These are phyloP conservation scores for Apiospora pterosperma DNA, from an alignment of 2,329 filamentous ascomycete genomes.

Conservation along the genomic window DNA sequence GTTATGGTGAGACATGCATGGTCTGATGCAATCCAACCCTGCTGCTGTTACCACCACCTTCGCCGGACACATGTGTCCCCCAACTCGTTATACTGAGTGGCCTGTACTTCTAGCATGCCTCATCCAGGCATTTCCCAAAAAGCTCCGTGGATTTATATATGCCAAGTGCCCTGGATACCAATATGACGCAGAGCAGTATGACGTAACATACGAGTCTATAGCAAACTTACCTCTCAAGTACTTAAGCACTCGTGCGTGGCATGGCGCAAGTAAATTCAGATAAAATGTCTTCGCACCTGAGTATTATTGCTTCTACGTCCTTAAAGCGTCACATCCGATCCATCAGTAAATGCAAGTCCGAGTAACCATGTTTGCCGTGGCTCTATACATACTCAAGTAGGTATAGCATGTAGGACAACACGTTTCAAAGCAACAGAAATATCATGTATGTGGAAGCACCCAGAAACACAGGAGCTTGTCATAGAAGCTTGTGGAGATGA, in stretches of 20 bases:
- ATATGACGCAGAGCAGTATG: too few relatives aligned
- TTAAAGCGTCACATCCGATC: background rate
- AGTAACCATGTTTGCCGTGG: background rate
- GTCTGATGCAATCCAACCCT: background rate
- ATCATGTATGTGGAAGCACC: conserved; percentile 30
- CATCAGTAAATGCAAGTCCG: background rate
- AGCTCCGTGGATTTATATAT: too few relatives aligned
- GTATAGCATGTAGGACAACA: background rate
- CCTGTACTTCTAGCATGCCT: background rate
- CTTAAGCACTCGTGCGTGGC: too few relatives aligned
- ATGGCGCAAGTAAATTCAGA: too few relatives aligned
- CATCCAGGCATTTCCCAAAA: too few relatives aligned
- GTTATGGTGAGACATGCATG: background rate
- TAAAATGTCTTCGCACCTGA: too few relatives aligned
- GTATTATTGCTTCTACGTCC: too few relatives aligned
- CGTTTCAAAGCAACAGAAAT: background rate
- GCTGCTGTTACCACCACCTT: background rate
- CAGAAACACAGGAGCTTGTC: conserved; percentile 69
- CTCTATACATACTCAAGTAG: background rate
- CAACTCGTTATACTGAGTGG: background rate
- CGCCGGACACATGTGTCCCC: background rate
- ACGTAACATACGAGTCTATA: too few relatives aligned
- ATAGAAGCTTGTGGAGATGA: conserved; percentile 75
- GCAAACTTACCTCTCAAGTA: too few relatives aligned
- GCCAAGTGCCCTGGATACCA: too few relatives aligned